Evolutionary conservation across 2,329 filamentous ascomycete species (phyloP), one percentile per base, ranked within the genome.

Genomic region (Nothophaeocryptopus gaeumannii): DNA sequence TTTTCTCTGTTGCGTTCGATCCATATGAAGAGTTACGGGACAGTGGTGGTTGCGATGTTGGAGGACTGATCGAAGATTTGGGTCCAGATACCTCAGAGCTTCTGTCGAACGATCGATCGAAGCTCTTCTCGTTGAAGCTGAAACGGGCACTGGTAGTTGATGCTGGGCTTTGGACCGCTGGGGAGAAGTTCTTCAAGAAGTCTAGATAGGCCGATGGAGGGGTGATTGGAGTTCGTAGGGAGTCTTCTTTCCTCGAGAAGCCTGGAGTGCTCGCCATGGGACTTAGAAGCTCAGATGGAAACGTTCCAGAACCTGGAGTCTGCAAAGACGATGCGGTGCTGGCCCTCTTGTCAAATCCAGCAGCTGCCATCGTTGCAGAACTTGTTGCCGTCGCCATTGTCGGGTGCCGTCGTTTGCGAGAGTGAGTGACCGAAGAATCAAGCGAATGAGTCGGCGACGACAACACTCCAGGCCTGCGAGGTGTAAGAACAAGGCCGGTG

Each of bases 201-300:
- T 97, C 90, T 59, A 89, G 86, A 68, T 97, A 97, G 50, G 92
- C 91, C 15, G 81, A 78, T 2, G 92, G 92, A 45, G 92, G 92
- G 44, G 88, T 95, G 69, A 97, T 95, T 41, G 91, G 91, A 4
- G 91, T 96, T 72, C 84, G 86, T 38, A 77, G 71, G 51, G 84
- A 80, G 49, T 86, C 78, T 60, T 86, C 80, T 47, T 74, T 74
- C 70, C 91, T 92, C 75, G 91, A 81, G 61, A 80, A 78, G 60
- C 77, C 73, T 14, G 81, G 76, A 39, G 77, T 77, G 43, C 74
- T 75, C 41, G 83, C 83, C 64, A 87, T 77, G 41, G 88, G 88
- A 58, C 85, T 91, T 58, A 79, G 63, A 47, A 77, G 63, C 63
- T 77, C 75, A 5, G 75, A 78, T 7, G 75, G 75, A 51, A 76